phyloP scores from a whole-genome alignment of 1,284 basidiomycete genomes.

The Cryptococcus sp. region DNA sequence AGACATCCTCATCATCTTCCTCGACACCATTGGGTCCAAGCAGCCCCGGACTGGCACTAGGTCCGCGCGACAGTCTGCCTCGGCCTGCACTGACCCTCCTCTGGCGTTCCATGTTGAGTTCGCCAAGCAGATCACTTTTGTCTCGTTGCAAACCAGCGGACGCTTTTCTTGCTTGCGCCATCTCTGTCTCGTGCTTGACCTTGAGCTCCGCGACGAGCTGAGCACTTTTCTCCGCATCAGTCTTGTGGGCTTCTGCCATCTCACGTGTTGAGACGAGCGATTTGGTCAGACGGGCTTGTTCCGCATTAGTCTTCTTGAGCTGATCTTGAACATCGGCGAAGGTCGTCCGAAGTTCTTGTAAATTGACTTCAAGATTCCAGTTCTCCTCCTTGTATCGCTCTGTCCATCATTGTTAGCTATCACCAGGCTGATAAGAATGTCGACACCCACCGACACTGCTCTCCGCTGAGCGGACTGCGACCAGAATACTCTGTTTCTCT shows the following conservation, averaged over 20 bases:
- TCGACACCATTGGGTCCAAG: conserved; percentile 38
- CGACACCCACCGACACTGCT: conserved; percentile 66
- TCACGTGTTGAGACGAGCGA: conserved; percentile 74
- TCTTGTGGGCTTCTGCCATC: conserved; percentile 78
- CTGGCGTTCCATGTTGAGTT: conserved; percentile 69
- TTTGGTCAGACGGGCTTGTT: conserved; percentile 77
- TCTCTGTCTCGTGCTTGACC: conserved; percentile 85
- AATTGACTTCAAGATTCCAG: conserved; percentile 93
- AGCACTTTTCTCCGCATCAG: conserved; percentile 75
- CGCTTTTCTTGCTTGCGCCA: conserved; percentile 83
- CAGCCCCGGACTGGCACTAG: conserved; percentile 55
- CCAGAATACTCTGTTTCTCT: conserved; percentile 68
- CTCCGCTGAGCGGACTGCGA: conserved; percentile 72
- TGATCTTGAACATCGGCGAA: conserved; percentile 67
- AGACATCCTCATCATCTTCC: conserved; percentile 66
- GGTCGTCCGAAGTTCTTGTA: conserved; percentile 81
- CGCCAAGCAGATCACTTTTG: conserved; percentile 83
- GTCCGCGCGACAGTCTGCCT: conserved; percentile 34
- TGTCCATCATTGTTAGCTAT: conserved; percentile 20
- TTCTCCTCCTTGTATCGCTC: conserved; percentile 93
- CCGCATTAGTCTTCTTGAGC: conserved; percentile 71
- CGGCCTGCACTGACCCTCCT: conserved; percentile 36
- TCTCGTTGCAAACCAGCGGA: conserved; percentile 86
- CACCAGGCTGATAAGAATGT: neutral
- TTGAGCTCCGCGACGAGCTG: conserved; percentile 71